Evolutionary conservation across 257 asterid genomes (phyloP), one percentile per base, ranked within the genome.

Genomic region (Perilla frutescens): DNA sequence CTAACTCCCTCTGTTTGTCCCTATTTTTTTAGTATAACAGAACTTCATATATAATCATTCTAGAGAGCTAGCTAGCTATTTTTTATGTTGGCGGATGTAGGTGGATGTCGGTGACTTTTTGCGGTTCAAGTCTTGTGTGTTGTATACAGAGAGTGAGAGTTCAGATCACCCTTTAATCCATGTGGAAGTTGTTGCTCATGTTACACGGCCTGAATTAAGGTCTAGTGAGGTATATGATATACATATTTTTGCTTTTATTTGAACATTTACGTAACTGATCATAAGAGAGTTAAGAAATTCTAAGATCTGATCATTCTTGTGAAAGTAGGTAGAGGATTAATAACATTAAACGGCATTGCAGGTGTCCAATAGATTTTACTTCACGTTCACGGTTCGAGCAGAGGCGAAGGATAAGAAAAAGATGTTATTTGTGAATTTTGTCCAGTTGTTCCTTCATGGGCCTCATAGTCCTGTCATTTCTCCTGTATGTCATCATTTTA

Each of bases 31-130:
- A n/a, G n/a, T n/a, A n/a, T n/a, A n/a, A n/a, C n/a, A n/a, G n/a
- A n/a, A n/a, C n/a, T n/a, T n/a, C n/a, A n/a, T n/a, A n/a, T n/a
- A n/a, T n/a, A n/a, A n/a, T n/a, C n/a, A n/a, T n/a, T n/a, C 0
- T 20, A 20, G 26, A 20, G 26, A 20, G 26, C 26, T 20, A 20
- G 26, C 26, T 20, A 20, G 26, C 26, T 20, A 20, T n/a, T 47
- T 40, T 4, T 61, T 55, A 37, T 55, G 32, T 45, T 70, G 67
- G 58, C 68, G 3, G 45, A 29, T 80, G 80, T 85, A 94, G 98
- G 99, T 91, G 76, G 99, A 94, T 83, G 98, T 94, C 61, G 99
- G 99, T 68, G 93, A 94, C 82, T 94, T 94, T 85, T 76, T 94
- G 88, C 96, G 97, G 81, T 82, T 94, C 79, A 94, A 84, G 53